Evolutionary conservation across 106 monocot species (phyloP).

Genomic region (Chionographis japonica): DNA sequence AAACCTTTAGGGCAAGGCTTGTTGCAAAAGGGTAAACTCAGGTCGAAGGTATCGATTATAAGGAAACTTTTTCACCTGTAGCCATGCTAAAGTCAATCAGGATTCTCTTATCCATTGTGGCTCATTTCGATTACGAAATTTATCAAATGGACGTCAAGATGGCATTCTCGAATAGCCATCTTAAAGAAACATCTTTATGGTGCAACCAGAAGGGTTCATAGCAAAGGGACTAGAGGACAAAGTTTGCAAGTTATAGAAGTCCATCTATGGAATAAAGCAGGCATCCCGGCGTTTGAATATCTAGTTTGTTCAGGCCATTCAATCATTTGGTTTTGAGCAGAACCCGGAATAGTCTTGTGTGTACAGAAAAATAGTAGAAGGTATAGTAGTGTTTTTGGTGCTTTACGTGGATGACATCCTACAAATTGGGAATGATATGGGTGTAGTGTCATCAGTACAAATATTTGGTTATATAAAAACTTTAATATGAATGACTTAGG

Average conservation of each 20-base stretch:
- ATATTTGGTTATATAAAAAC: too few species aligned
- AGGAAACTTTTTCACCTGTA: neutral
- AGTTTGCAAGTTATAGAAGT: neutral
- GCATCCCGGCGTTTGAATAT: too few species aligned
- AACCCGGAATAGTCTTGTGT: too few species aligned
- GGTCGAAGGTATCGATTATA: neutral
- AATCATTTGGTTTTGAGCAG: too few species aligned
- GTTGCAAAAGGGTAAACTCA: too few species aligned
- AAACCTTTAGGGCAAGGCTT: neutral
- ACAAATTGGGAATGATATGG: too few species aligned
- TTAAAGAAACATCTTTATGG: neutral
- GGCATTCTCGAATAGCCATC: neutral
- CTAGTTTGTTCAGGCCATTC: too few species aligned
- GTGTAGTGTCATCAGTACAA: too few species aligned
- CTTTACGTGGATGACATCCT: too few species aligned
- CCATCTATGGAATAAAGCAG: constrained; percentile 3
- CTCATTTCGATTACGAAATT: constrained; percentile 1
- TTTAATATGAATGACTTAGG: too few species aligned
- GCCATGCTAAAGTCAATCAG: neutral
- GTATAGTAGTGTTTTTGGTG: too few species aligned
- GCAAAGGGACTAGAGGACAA: neutral
- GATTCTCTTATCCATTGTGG: neutral
- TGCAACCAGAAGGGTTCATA: neutral
- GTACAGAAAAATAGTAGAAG: too few species aligned
- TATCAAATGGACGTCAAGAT: neutral